phyloP scores from a whole-genome alignment of 441 rosid genomes.

The Pelargonium australe region DNA sequence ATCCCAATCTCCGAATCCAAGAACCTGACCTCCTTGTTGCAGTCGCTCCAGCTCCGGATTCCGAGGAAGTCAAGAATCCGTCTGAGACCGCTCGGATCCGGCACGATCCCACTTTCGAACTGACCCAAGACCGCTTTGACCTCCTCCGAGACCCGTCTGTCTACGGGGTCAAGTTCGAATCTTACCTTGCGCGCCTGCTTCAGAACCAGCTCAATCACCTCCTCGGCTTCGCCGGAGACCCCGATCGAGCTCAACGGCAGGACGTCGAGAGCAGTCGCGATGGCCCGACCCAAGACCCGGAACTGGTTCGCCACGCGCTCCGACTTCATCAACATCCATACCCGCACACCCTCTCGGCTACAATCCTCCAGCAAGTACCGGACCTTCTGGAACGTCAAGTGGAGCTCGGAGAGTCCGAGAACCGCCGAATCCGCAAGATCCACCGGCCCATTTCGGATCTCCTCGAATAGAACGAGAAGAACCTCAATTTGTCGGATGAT shows the following conservation, averaged over 20 bases:
- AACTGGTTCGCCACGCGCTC: conserved; percentile 46
- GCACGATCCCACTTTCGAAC: conserved; percentile 44
- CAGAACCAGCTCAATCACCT: conserved; percentile 37
- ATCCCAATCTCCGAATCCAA: conserved; percentile 42
- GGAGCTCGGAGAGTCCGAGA: conserved; percentile 63
- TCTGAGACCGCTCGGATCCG: conserved; percentile 27
- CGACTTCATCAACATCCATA: conserved; percentile 53
- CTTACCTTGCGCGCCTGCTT: conserved; percentile 48
- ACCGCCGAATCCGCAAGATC: conserved; percentile 27
- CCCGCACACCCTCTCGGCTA: conserved; percentile 50
- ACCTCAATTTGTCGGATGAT: conserved; percentile 47
- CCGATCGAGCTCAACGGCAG: conserved; percentile 38
- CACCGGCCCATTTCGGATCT: conserved; percentile 27
- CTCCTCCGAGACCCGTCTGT: conserved; percentile 30
- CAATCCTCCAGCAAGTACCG: conserved; percentile 55
- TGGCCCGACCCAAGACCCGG: conserved; percentile 38
- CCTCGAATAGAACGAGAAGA: conserved; percentile 44
- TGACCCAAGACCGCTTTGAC: conserved; percentile 35
- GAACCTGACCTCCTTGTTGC: conserved; percentile 48
- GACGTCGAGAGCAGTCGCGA: conserved; percentile 52
- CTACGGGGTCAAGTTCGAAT: conserved; percentile 38
- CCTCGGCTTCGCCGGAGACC: conserved; percentile 45
- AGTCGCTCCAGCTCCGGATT: conserved; percentile 54
- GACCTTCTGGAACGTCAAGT: conserved; percentile 53
- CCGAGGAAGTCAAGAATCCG: conserved; percentile 44